A percentile compares a stretch with the other conserved stretches of the same genome.
Evolutionary conservation across 768 basidiomycete species (phyloP).

Genomic region (Suillus subalutaceus): DNA sequence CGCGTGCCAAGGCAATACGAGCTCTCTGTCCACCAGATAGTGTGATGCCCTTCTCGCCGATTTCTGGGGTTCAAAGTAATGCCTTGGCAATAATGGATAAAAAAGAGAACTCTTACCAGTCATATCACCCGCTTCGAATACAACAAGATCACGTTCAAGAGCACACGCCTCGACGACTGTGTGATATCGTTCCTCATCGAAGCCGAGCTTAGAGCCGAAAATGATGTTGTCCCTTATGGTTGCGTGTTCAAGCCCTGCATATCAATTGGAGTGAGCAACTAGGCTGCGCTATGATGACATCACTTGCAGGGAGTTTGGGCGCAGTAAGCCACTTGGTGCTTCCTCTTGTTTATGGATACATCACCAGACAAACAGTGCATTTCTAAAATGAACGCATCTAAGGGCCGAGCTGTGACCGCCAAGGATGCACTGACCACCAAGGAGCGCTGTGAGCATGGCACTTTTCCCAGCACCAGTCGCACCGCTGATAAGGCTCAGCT

Average conservation of each 20-base stretch:
- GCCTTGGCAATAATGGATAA: not conserved
- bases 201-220: conserved; percentile 64
- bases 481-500: conserved; percentile 64
- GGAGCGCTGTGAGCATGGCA: conserved; percentile 59
- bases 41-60: conserved; percentile 74
- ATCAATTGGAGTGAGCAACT: conserved; percentile 22
- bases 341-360: conserved; percentile 57
- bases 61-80: conserved; percentile 44
- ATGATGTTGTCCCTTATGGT: conserved; percentile 83
- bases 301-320: conserved; percentile 65
- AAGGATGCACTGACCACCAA: conserved; percentile 56
- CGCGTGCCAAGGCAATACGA: conserved; percentile 75
- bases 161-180: conserved; percentile 76
- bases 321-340: conserved; percentile 69
- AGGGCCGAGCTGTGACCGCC: conserved; percentile 4
- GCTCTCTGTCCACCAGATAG: conserved; percentile 77
- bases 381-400: conserved; percentile 40
- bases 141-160: conserved; percentile 66
- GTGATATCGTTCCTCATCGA: conserved; percentile 65
- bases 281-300: conserved; percentile 14
- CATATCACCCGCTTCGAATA: conserved; percentile 76
- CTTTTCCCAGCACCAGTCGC: conserved; percentile 73
- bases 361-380: conserved; percentile 58
- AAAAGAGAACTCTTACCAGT: conserved; percentile 49
- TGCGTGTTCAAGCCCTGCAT: conserved; percentile 73